Percentiles rank a stretch among this genome's conserved stretches.
Conservation (phyloP, 139 green algal genomes). For the Chlamydomonas urium region DNA sequence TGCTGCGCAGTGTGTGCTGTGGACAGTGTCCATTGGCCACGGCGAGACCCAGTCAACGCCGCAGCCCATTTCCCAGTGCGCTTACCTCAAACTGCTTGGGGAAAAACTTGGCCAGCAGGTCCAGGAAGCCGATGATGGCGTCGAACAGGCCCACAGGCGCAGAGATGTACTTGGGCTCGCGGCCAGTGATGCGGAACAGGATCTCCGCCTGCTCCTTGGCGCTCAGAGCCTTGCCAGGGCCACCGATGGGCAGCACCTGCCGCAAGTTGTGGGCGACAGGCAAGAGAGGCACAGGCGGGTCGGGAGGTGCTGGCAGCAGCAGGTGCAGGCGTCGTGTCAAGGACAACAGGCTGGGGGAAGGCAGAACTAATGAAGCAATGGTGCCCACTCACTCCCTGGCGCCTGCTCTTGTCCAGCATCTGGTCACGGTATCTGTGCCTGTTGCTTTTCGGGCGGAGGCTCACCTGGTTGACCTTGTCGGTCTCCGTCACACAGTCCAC, state of each 20-base stretch:
- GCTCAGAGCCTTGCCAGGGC: slow-evolving; percentile 82
- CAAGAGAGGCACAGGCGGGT: slow-evolving; percentile 1
- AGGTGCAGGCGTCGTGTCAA: too few species aligned
- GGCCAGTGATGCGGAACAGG: slow-evolving; percentile 83
- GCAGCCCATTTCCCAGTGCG: too few species aligned
- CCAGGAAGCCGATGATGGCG: slow-evolving; percentile 87
- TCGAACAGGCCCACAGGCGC: slow-evolving; percentile 96
- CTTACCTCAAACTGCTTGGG: slow-evolving; percentile 30
- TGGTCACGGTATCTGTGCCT: too few species aligned
- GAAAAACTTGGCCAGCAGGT: slow-evolving; percentile 81
- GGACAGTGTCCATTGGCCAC: too few species aligned
- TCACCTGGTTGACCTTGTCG: slow-evolving; percentile 43
- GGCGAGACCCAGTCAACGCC: too few species aligned
- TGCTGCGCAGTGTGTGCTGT: too few species aligned
- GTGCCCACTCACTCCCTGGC: too few species aligned
- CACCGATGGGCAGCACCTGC: slow-evolving; percentile 92
- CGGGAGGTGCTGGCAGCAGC: too few species aligned
- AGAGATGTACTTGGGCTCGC: slow-evolving; percentile 80
- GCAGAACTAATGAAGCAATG: too few species aligned
- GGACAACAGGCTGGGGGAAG: too few species aligned
- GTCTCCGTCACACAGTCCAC: slow-evolving; percentile 70
- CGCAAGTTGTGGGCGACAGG: neutral
- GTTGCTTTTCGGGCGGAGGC: too few species aligned
- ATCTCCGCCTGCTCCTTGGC: slow-evolving; percentile 88
- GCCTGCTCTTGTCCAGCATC: too few species aligned